Percentiles rank a stretch among this genome's conserved stretches.
phyloP scores from a whole-genome alignment of 2,329 filamentous ascomycete species.

The Rhynchosporium agropyri region DNA sequence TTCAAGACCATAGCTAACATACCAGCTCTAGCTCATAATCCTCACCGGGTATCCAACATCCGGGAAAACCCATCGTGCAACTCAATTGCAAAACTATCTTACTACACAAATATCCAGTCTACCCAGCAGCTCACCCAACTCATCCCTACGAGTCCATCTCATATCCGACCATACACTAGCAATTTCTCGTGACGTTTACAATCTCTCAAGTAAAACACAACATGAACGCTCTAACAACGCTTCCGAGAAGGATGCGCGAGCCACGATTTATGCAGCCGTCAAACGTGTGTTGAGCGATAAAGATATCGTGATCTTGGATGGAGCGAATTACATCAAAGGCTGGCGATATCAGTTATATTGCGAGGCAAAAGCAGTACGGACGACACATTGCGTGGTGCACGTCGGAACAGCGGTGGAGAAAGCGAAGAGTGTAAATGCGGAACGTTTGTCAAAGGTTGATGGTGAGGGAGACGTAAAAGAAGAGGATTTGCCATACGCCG shows the following conservation, averaged over 20 bases:
- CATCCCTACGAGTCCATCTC: slow-evolving; percentile 66
- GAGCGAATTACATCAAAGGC: slow-evolving; percentile 86
- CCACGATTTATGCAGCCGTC: slow-evolving; percentile 74
- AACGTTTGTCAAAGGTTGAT: slow-evolving; percentile 47
- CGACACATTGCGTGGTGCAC: slow-evolving; percentile 74
- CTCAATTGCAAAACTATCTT: slow-evolving; percentile 68
- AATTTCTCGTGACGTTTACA: slow-evolving; percentile 72
- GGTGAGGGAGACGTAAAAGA: slow-evolving; percentile 29
- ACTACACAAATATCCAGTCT: slow-evolving; percentile 51
- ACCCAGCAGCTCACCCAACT: slow-evolving; percentile 40
- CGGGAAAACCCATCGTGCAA: slow-evolving; percentile 67
- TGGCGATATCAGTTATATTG: slow-evolving; percentile 86
- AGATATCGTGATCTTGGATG: slow-evolving; percentile 79
- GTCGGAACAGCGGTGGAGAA: slow-evolving; percentile 59
- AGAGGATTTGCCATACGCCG: slow-evolving; percentile 41
- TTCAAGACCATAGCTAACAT: neutral
- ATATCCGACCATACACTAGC: slow-evolving; percentile 74
- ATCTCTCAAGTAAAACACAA: slow-evolving; percentile 58
- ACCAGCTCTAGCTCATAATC: slow-evolving; percentile 61
- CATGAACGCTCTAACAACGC: slow-evolving; percentile 71
- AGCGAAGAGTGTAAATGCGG: slow-evolving; percentile 62
- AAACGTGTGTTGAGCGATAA: slow-evolving; percentile 73
- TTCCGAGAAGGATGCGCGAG: slow-evolving; percentile 80
- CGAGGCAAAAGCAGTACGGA: slow-evolving; percentile 78
- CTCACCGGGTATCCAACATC: slow-evolving; percentile 68